Evolutionary conservation across 2,329 filamentous ascomycete genomes (phyloP).

Genomic region (Colletotrichum godetiae): DNA sequence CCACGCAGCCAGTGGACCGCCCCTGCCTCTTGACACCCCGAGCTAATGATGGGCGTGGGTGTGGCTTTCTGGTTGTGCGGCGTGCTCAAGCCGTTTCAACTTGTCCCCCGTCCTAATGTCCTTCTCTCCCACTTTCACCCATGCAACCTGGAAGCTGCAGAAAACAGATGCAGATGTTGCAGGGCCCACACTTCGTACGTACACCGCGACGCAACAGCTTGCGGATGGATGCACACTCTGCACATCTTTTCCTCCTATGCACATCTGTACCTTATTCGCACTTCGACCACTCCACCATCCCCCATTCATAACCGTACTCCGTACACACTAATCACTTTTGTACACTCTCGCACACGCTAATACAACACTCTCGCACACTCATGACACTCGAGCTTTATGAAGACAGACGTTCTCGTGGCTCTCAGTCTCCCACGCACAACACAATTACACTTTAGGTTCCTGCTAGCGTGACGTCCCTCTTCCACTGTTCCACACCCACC

Average conservation of each 20-base stretch:
- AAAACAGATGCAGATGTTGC: neutral
- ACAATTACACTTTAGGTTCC: conserved; percentile 11
- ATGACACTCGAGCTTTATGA: neutral
- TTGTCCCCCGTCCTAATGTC: conserved; percentile 15
- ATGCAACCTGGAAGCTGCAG: neutral
- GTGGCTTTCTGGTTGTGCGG: conserved; percentile 13
- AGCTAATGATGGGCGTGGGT: neutral
- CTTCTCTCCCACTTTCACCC: neutral
- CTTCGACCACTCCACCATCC: neutral
- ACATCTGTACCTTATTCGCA: conserved; percentile 4
- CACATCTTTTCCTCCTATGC: neutral
- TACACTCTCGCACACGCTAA: no score
- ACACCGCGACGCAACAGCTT: conserved; percentile 21
- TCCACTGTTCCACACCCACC: neutral
- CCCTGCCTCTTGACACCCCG: neutral
- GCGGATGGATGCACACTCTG: conserved; percentile 18
- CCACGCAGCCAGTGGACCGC: no score
- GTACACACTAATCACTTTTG: no score
- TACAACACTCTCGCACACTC: neutral
- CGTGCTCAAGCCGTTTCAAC: conserved; percentile 35
- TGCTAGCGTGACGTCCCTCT: neutral
- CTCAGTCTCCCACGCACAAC: neutral
- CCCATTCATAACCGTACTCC: neutral
- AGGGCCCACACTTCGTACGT: neutral
- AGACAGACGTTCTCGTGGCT: neutral